These are phyloP conservation scores for Leishmania guyanensis DNA, from an alignment of 208 protist genomes.

Conservation along the genomic window DNA sequence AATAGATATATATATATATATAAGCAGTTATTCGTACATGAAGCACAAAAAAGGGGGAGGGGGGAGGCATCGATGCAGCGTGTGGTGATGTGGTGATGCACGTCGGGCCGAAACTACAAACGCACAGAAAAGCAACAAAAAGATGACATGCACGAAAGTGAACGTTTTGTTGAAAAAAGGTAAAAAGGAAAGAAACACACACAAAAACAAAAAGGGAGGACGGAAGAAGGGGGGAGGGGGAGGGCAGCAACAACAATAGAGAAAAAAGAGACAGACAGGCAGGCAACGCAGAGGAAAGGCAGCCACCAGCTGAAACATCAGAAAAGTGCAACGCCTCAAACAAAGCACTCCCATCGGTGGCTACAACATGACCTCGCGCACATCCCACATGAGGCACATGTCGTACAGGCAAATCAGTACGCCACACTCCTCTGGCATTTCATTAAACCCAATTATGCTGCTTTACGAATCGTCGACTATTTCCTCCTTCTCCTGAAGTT, in stretches of 20 bases:
- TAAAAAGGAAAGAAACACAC: too few species aligned
- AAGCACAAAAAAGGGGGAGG: background rate
- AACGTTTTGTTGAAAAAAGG: constrained; percentile 12
- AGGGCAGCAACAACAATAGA: background rate
- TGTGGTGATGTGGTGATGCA: too few species aligned
- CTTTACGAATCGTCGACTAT: too few species aligned
- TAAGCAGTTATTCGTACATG: background rate
- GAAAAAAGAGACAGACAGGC: background rate
- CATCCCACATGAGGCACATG: too few species aligned
- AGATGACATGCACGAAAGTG: constrained; percentile 15
- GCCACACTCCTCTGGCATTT: too few species aligned
- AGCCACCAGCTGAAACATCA: background rate
- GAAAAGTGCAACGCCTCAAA: background rate
- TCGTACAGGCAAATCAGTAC: too few species aligned
- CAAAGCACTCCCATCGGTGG: too few species aligned
- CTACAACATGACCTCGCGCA: too few species aligned
- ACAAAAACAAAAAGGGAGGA: background rate
- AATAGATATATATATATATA: background rate
- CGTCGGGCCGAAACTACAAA: background rate
- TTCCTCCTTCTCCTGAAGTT: too few species aligned
- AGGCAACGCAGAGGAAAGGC: background rate
- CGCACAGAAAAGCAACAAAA: constrained; percentile 7
- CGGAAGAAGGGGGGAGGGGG: too few species aligned
- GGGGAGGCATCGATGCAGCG: background rate
- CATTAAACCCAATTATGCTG: too few species aligned